Percentiles rank a stretch among this genome's conserved stretches.
Conservation (phyloP, 345 rosid genomes). For the Bruguiera gymnorhiza region DNA sequence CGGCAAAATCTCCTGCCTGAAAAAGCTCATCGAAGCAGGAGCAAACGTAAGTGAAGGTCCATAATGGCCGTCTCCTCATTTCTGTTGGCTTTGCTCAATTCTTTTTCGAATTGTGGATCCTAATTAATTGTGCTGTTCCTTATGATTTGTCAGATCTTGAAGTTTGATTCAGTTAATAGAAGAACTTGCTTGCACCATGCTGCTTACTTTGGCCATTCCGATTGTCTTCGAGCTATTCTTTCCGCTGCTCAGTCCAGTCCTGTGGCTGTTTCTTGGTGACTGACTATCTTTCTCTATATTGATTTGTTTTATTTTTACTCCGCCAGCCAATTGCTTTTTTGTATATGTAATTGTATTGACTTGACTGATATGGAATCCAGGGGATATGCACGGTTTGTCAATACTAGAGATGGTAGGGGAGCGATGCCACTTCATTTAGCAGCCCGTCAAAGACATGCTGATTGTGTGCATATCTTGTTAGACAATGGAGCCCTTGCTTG, state of each 20-base stretch:
- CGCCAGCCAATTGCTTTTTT: not conserved
- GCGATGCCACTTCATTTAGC: constrained; percentile 97
- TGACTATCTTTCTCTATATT: constrained; percentile 3
- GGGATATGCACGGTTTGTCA: constrained; percentile 94
- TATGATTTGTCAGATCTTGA: constrained; percentile 57
- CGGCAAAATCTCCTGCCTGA: constrained; percentile 76
- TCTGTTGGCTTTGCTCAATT: not conserved
- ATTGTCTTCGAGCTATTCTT: constrained; percentile 79
- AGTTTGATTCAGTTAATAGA: constrained; percentile 82
- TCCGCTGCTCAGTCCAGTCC: constrained; percentile 81
- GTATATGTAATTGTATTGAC: not conserved
- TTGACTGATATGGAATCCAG: constrained; percentile 30
- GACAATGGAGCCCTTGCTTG: constrained; percentile 93
- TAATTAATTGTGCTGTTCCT: constrained; percentile 11
- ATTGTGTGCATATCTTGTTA: constrained; percentile 76
- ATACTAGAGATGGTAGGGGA: constrained; percentile 85
- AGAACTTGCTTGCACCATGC: constrained; percentile 99
- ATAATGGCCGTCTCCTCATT: not conserved
- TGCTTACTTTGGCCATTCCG: constrained; percentile 84
- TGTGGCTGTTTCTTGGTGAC: constrained; percentile 82
- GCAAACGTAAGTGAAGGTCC: constrained; percentile 67
- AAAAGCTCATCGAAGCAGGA: constrained; percentile 86
- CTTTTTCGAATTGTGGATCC: constrained; percentile 1
- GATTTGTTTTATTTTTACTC: not conserved
- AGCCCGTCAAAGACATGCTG: constrained; percentile 80